These are phyloP conservation scores for Strigomonas galati DNA, from an alignment of 208 protist species.

Conservation along the genomic window DNA sequence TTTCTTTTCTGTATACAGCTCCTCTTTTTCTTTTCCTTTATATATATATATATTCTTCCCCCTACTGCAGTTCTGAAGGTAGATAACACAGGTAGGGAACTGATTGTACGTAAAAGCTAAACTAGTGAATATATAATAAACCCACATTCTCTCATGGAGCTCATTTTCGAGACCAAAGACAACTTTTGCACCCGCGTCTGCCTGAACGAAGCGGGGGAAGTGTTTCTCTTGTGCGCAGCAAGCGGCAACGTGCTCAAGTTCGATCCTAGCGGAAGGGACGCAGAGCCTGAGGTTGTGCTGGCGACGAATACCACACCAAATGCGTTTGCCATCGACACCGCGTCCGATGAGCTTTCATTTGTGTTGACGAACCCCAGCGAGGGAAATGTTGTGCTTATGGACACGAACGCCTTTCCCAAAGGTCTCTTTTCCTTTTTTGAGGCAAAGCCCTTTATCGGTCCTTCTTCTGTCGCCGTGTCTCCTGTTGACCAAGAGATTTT, in stretches of 20 bases:
- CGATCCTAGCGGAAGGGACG: constrained; percentile 10
- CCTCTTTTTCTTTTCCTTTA: neutral
- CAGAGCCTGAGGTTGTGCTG: neutral
- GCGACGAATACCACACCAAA: constrained; percentile 19
- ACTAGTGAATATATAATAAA: too few relatives aligned
- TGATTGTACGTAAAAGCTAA: too few relatives aligned
- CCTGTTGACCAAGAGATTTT: constrained; percentile 46
- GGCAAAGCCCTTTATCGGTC: constrained; percentile 41
- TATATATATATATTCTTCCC: neutral
- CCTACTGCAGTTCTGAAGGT: too few relatives aligned
- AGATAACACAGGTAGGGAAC: too few relatives aligned
- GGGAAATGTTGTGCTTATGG: neutral
- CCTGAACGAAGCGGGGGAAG: constrained; percentile 17
- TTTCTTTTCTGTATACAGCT: neutral
- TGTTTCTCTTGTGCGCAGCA: constrained; percentile 46
- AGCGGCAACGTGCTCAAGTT: constrained; percentile 45
- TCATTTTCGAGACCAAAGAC: constrained; percentile 29
- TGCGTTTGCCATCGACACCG: constrained; percentile 24
- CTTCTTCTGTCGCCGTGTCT: constrained; percentile 37
- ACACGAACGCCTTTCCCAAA: neutral
- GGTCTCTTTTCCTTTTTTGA: constrained; percentile 31
- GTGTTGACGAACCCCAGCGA: constrained; percentile 22
- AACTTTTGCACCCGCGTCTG: constrained; percentile 35
- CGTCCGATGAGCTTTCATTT: constrained; percentile 22
- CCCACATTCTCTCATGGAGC: too few relatives aligned